phyloP scores from a whole-genome alignment of 106 monocot species.

The Gastrodia elata region DNA sequence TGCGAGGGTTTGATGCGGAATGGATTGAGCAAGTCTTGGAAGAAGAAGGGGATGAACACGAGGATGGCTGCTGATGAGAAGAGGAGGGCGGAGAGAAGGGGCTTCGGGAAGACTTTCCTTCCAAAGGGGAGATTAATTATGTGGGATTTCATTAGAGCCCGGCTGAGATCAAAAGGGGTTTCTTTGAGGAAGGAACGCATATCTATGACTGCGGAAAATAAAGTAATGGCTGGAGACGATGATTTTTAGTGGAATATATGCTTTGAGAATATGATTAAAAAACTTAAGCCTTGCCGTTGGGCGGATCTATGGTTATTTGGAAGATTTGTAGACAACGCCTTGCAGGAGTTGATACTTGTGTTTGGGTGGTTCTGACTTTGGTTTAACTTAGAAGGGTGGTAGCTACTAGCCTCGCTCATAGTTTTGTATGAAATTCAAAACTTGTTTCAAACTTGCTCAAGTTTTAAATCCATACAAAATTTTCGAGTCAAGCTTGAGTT shows the following conservation, averaged over 20 bases:
- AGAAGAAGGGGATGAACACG: slow-evolving; percentile 5
- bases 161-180: not conserved
- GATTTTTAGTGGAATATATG: not conserved
- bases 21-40: not conserved
- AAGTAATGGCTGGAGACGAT: not conserved
- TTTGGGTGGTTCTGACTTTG: too few species aligned
- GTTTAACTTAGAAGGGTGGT: too few species aligned
- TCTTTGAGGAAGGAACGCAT: not conserved
- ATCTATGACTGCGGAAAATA: too few species aligned
- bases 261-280: too few species aligned
- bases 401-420: too few species aligned
- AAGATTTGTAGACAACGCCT: not conserved
- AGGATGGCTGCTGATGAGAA: slow-evolving; percentile 10
- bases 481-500: too few species aligned
- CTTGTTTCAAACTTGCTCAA: too few species aligned
- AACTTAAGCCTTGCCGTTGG: not conserved
- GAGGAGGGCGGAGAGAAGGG: not conserved
- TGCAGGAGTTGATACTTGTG: too few species aligned
- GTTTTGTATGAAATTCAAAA: too few species aligned
- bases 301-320: not conserved
- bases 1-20: not conserved
- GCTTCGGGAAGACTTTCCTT: not conserved
- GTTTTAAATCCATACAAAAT: too few species aligned
- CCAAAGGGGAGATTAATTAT: slow-evolving; percentile 6
- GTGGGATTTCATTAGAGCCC: slow-evolving; percentile 1